Evolutionary conservation across 768 basidiomycete species (phyloP).

Genomic region (Tulasnella calospora): DNA sequence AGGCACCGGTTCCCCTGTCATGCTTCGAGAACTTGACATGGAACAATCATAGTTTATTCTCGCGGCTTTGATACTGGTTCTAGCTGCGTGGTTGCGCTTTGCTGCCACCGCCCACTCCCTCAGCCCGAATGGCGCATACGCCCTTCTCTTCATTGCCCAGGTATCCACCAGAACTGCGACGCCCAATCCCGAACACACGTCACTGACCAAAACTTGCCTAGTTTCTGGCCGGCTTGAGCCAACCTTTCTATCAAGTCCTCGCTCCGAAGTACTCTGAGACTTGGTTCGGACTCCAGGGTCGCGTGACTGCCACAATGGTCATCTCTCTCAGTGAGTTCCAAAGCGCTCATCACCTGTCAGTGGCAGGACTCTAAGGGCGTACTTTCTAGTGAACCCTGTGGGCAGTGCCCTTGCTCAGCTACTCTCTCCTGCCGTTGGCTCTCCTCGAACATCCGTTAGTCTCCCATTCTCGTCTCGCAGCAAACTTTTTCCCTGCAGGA

Average conservation of each 20-base stretch:
- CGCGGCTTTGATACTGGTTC: constrained; percentile 49
- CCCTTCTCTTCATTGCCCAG: constrained; percentile 67
- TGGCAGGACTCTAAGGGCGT: neutral
- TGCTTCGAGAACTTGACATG: neutral
- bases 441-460: constrained; percentile 55
- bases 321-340: constrained; percentile 43
- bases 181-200: neutral
- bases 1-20: neutral
- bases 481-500: constrained; percentile 43
- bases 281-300: constrained; percentile 73
- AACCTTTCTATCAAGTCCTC: constrained; percentile 70
- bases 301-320: constrained; percentile 73
- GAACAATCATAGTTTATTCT: constrained; percentile 51
- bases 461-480: constrained; percentile 32
- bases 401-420: constrained; percentile 71
- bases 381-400: constrained; percentile 56
- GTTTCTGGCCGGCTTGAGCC: constrained; percentile 60
- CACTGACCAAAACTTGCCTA: constrained; percentile 32
- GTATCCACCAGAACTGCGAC: constrained; percentile 37
- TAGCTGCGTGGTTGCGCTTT: constrained; percentile 74
- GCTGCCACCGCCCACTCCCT: constrained; percentile 59
- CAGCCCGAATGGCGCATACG: constrained; percentile 50
- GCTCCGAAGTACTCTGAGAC: constrained; percentile 76
- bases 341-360: neutral
- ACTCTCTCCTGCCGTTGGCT: constrained; percentile 57